Evolutionary conservation across 1,139 yeast genomes (phyloP), one percentile per base, ranked within the genome.

Genomic region (Debaryomyces sp.): DNA sequence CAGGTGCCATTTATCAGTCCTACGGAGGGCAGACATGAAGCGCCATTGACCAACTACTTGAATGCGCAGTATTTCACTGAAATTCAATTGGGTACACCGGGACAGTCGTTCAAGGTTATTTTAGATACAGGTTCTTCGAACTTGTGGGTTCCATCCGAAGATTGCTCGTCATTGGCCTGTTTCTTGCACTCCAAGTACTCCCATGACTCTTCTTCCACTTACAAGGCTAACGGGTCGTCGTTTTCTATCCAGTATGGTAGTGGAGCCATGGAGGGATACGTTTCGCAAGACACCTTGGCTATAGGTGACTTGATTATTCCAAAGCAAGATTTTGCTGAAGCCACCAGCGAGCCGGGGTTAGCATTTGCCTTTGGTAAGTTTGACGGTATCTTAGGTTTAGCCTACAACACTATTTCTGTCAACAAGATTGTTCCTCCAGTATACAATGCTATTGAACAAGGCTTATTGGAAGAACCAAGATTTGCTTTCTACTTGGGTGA

Each of bases 321-420:
- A 55, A 73, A 86, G 56, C 98, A 92, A 75, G 95, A 87, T 66
- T 94, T 94, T 67, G 98, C 96, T 52, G 99, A 94, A 77, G 94
- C 97, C 52, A 94, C 99, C 51, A 82, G 83, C 57, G 99, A 94
- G 75, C 98, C 99, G 33, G 99, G 99, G 48, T 81, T 94, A 61
- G 96, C 98, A 0, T 94, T 94, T 75, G 98, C 98, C 48, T 94
- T 94, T 71, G 99, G 97, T 68, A 92, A 94, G 68, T 91, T 94
- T 66, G 99, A 94, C 68, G 99, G 99, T 71, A 91, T 94, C 58
- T 77, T 94, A 54, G 99, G 99, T 56, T 82, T 94, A 60, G 99
- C 90, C 55, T 94, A 91, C 73, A 90, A 89, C 71, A 78, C 96
- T 49, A 90, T 94, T 58, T 81, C 98, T 13, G 97, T 89, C 52